Conservation (phyloP, 2,329 filamentous ascomycete species). For the Raffaelea ambrosiae region DNA sequence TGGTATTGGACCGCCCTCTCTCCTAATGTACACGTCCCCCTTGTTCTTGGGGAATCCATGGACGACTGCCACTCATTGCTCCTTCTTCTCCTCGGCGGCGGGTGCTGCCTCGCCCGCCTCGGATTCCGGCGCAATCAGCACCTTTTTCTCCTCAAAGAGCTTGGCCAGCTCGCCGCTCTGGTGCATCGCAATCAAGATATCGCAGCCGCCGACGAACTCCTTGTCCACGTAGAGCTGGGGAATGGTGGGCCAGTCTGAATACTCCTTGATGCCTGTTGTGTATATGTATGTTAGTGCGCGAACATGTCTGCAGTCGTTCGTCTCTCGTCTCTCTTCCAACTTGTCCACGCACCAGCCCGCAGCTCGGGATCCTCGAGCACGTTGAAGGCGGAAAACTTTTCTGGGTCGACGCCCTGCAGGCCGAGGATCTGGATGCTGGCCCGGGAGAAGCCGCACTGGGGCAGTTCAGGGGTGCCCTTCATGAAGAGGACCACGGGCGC, state of each 20-base stretch:
- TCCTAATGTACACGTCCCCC: too few species aligned
- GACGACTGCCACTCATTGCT: too few species aligned
- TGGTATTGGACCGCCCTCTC: too few species aligned
- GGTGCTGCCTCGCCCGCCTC: too few species aligned
- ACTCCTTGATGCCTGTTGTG: conserved; percentile 99
- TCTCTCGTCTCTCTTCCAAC: not conserved
- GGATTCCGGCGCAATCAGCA: conserved; percentile 52
- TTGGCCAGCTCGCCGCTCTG: conserved; percentile 90
- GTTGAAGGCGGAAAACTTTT: conserved; percentile 97
- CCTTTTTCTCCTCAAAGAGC: conserved; percentile 82
- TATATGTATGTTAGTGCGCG: conserved; percentile 21
- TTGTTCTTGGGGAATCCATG: too few species aligned
- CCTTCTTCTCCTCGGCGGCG: too few species aligned
- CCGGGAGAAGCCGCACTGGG: conserved; percentile 82
- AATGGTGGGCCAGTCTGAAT: conserved; percentile 98
- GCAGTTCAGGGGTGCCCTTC: conserved; percentile 78
- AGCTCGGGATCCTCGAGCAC: conserved; percentile 87
- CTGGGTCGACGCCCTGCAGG: conserved; percentile 87
- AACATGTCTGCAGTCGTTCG: too few species aligned
- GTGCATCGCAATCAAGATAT: conserved; percentile 96
- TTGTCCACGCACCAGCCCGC: conserved; percentile 54
- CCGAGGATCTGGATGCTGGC: conserved; percentile 92
- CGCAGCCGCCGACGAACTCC: conserved; percentile 96
- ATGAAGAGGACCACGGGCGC: conserved; percentile 94
- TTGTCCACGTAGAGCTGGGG: conserved; percentile 92